These are phyloP conservation scores for Naganishia antarctica DNA, from an alignment of 768 basidiomycete species.

Conservation along the genomic window DNA sequence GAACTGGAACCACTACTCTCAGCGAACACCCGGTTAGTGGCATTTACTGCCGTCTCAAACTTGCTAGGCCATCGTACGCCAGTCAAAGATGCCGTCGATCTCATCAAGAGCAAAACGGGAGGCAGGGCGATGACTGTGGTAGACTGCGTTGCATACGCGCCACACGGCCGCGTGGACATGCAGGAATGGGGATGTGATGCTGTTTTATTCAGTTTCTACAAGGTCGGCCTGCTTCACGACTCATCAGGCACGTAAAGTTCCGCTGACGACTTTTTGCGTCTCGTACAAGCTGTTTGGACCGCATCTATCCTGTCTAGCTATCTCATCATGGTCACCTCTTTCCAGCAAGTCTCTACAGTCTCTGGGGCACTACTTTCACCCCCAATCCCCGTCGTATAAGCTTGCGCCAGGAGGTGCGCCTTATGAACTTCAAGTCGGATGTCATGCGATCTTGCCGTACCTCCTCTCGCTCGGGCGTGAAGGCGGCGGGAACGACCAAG, in stretches of 20 bases:
- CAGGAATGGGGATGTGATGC: conserved; percentile 73
- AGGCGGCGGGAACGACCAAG: conserved; percentile 16
- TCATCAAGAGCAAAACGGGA: conserved; percentile 56
- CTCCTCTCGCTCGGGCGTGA: conserved; percentile 55
- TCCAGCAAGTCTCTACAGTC: conserved; percentile 57
- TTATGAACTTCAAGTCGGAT: conserved; percentile 64
- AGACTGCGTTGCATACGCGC: conserved; percentile 75
- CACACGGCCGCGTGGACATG: conserved; percentile 67
- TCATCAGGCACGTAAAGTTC: not conserved
- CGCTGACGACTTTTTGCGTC: not conserved
- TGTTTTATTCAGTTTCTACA: conserved; percentile 68
- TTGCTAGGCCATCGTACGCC: conserved; percentile 65
- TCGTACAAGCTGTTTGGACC: conserved; percentile 72
- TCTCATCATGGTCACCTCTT: conserved; percentile 52
- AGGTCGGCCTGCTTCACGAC: conserved; percentile 52
- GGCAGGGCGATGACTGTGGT: conserved; percentile 63
- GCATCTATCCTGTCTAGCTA: conserved; percentile 65
- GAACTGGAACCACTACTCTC: conserved; percentile 63
- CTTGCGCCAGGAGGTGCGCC: conserved; percentile 70
- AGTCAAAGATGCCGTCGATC: conserved; percentile 57
- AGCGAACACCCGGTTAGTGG: conserved; percentile 64
- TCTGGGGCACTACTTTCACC: conserved; percentile 68
- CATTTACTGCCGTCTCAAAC: conserved; percentile 71
- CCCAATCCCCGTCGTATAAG: conserved; percentile 55
- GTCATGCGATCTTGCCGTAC: conserved; percentile 62